Percentiles rank a stretch among this genome's conserved stretches.
Conservation (phyloP, 306 rosid species). For the Dryas drummondii region DNA sequence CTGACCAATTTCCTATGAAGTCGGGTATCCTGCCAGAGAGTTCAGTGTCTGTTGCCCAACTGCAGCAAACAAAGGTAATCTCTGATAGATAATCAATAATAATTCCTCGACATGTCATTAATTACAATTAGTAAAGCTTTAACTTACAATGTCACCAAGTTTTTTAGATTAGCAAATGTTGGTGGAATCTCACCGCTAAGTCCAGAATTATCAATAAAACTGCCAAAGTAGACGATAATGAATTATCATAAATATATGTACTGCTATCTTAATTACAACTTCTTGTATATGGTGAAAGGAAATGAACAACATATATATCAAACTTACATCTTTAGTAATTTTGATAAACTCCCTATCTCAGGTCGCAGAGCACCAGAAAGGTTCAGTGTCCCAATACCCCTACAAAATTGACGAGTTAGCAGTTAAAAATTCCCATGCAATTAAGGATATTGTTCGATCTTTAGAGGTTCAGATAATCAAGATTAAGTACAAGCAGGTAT, state of each 20-base stretch:
- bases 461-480: not conserved
- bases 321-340: conserved; percentile 57
- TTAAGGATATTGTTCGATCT: not conserved
- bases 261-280: not conserved
- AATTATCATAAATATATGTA: not conserved
- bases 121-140: conserved; percentile 6
- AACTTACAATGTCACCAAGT: conserved; percentile 52
- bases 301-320: not conserved
- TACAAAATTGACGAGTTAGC: conserved; percentile 30
- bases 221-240: conserved; percentile 34
- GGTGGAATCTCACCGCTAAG: conserved; percentile 74
- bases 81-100: not conserved
- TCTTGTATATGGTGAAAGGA: not conserved
- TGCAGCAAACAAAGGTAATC: conserved; percentile 31
- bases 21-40: conserved; percentile 66
- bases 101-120: not conserved
- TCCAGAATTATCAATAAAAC: conserved; percentile 74
- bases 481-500: not conserved
- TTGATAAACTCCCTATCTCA: conserved; percentile 62
- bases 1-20: conserved; percentile 70
- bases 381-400: conserved; percentile 53
- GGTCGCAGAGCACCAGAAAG: conserved; percentile 72
- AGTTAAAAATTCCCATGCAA: not conserved
- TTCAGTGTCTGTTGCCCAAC: conserved; percentile 68
- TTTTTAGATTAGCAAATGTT: conserved; percentile 55